These are phyloP conservation scores for Monascus ruber DNA, from an alignment of 2,329 filamentous ascomycete species.

Conservation along the genomic window DNA sequence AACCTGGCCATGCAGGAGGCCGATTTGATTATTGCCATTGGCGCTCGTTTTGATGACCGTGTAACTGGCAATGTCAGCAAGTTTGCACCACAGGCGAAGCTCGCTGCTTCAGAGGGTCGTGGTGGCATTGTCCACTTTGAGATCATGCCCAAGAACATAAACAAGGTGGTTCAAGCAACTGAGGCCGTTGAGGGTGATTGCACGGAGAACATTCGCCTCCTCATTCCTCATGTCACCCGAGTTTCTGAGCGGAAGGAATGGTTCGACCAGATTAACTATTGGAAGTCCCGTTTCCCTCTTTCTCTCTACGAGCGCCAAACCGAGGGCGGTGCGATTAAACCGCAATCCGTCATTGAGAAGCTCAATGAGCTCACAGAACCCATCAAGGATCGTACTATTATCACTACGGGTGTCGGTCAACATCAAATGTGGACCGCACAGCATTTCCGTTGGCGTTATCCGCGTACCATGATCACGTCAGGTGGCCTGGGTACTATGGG, in stretches of 20 bases:
- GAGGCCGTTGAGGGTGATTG: slow-evolving; percentile 94
- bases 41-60: slow-evolving; percentile 90
- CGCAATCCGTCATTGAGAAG: slow-evolving; percentile 82
- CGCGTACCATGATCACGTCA: slow-evolving; percentile 89
- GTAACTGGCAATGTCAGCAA: slow-evolving; percentile 72
- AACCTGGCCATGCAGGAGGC: slow-evolving; percentile 98
- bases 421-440: slow-evolving; percentile 99
- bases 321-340: slow-evolving; percentile 73
- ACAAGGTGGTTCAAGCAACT: slow-evolving; percentile 95
- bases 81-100: slow-evolving; percentile 80
- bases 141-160: slow-evolving; percentile 99
- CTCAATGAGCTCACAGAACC: slow-evolving; percentile 72
- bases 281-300: slow-evolving; percentile 88
- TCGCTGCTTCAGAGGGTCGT: slow-evolving; percentile 69
- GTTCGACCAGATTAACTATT: slow-evolving; percentile 79
- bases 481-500: slow-evolving; percentile 96
- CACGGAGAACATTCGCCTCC: slow-evolving; percentile 59
- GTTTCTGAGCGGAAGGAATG: slow-evolving; percentile 64
- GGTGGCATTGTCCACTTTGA: slow-evolving; percentile 97
- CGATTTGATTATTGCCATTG: slow-evolving; percentile 88
- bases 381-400: slow-evolving; percentile 74
- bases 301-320: slow-evolving; percentile 68
- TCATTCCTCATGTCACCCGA: slow-evolving; percentile 60
- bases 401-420: slow-evolving; percentile 89
- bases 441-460: slow-evolving; percentile 88